Evolutionary conservation across 768 basidiomycete species (phyloP), one percentile per base, ranked within the genome.

Genomic region (Chlorophyllum brunneum): DNA sequence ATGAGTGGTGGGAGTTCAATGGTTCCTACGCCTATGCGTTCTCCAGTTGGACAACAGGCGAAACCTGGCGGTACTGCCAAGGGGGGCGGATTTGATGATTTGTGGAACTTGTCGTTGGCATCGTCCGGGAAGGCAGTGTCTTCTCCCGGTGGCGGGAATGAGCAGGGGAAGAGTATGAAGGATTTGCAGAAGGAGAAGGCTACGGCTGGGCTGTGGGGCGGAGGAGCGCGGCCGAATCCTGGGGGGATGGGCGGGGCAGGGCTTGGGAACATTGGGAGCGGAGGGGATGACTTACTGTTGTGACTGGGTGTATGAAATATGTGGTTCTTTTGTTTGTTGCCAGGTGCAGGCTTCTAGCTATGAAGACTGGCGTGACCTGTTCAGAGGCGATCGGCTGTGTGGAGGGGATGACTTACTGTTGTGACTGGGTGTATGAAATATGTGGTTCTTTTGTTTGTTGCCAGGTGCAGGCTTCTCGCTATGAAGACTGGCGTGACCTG

Each of bases 151-250:
- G 64, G 65, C 0, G 74, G 74, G 33, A 18, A 20, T n/a, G 44
- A 23, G n/a, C 51, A 44, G 43, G 43, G 44, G 27, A 92, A 93
- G 75, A 88, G 86, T 38, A 95, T 95, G 62, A 88, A 88, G 67
- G 93, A 92, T 61, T 65, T 97, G 57, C 88, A 92, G 70, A 85
- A 82, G 70, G 93, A 95, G 72, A 93, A 94, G 73, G 79, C 84
- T 2, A 80, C 79, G 63, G 83, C 85, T 18, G 81, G 81, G 8
- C 79, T 97, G 29, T 97, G 94, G 94, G 90, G 87, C 22, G 63
- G 62, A 24, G 38, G 38, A 24, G 51, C 45, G 34, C 56, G 56
- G 39, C 61, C 48, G 26, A 27, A 20, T 50, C 27, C 39, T 41
- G 63, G 56, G n/a, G 48, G 52, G 37, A 37, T 47, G 20, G 49